Percentiles rank a stretch among this genome's conserved stretches.
Evolutionary conservation across 495 filamentous ascomycete genomes (phyloP).

Genomic region (Parathielavia hyrcaniae): DNA sequence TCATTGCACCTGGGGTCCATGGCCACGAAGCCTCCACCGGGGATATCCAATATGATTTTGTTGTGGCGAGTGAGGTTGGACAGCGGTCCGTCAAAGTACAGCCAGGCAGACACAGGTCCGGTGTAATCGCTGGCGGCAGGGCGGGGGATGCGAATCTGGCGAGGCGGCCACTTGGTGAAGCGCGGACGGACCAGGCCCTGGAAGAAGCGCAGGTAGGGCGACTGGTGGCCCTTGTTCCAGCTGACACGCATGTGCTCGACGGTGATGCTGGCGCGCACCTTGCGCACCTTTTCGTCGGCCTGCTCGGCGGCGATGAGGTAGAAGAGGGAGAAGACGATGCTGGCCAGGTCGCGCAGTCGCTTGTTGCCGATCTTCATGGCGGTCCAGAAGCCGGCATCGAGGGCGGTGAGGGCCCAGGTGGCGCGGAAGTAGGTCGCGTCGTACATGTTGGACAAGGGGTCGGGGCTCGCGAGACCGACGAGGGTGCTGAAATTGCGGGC

Average conservation of each 20-base stretch:
- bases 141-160: slow-evolving; percentile 75
- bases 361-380: slow-evolving; percentile 85
- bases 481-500: slow-evolving; percentile 90
- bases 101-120: slow-evolving; percentile 77
- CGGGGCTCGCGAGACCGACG: slow-evolving; percentile 82
- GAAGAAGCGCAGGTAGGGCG: slow-evolving; percentile 69
- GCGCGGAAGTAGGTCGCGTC: slow-evolving; percentile 91
- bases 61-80: slow-evolving; percentile 69
- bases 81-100: slow-evolving; percentile 89
- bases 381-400: slow-evolving; percentile 97
- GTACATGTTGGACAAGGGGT: slow-evolving; percentile 92
- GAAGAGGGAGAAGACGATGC: slow-evolving; percentile 75
- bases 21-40: slow-evolving; percentile 90
- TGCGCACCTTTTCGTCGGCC: slow-evolving; percentile 95
- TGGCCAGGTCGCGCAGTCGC: slow-evolving; percentile 74
- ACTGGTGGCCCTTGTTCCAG: slow-evolving; percentile 82
- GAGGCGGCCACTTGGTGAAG: slow-evolving; percentile 68
- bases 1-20: slow-evolving; percentile 90
- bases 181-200: slow-evolving; percentile 68
- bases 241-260: slow-evolving; percentile 87
- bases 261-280: slow-evolving; percentile 77
- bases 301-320: slow-evolving; percentile 90
- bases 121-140: slow-evolving; percentile 71
- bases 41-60: slow-evolving; percentile 81
- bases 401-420: slow-evolving; percentile 90